phyloP scores from a whole-genome alignment of 768 basidiomycete species.

The Leccinum subgranulosum region DNA sequence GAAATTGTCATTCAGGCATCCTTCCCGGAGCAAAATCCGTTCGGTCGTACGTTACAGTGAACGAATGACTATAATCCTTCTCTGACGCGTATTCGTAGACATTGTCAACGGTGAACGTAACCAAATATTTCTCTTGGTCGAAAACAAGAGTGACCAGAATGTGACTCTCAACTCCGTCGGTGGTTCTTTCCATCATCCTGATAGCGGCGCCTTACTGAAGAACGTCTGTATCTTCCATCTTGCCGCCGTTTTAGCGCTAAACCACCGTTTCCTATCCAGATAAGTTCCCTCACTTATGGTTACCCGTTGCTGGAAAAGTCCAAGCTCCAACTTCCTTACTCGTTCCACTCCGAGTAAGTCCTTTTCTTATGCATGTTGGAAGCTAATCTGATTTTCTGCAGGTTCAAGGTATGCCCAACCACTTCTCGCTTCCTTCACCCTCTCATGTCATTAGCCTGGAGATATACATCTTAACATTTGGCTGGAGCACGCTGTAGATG shows the following conservation, averaged over 20 bases:
- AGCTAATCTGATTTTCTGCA: slow-evolving; percentile 23
- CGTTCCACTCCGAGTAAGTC: slow-evolving; percentile 80
- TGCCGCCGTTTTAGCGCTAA: background rate
- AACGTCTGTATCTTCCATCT: slow-evolving; percentile 48
- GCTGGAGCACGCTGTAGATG: slow-evolving; percentile 69
- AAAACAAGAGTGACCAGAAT: slow-evolving; percentile 74
- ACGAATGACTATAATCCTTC: background rate
- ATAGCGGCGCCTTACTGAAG: slow-evolving; percentile 62
- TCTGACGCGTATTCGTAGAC: slow-evolving; percentile 43
- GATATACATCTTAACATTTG: slow-evolving; percentile 72
- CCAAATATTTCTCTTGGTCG: slow-evolving; percentile 57
- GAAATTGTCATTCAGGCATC: slow-evolving; percentile 52
- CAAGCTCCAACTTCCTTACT: slow-evolving; percentile 65
- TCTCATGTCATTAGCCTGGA: slow-evolving; percentile 51
- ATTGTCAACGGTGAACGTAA: slow-evolving; percentile 84
- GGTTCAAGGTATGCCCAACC: slow-evolving; percentile 54
- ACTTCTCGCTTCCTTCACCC: background rate
- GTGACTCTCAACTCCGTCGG: slow-evolving; percentile 62
- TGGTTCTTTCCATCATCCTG: slow-evolving; percentile 66
- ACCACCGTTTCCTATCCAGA: slow-evolving; percentile 38
- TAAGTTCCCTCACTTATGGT: slow-evolving; percentile 52
- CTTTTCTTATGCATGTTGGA: background rate
- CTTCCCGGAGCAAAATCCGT: slow-evolving; percentile 71
- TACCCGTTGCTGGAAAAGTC: slow-evolving; percentile 51
- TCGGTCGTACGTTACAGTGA: slow-evolving; percentile 58